Base-by-base conservation (phyloP, 2,329 filamentous ascomycete genomes). In the Davidsoniella neocaledoniae region DNA sequence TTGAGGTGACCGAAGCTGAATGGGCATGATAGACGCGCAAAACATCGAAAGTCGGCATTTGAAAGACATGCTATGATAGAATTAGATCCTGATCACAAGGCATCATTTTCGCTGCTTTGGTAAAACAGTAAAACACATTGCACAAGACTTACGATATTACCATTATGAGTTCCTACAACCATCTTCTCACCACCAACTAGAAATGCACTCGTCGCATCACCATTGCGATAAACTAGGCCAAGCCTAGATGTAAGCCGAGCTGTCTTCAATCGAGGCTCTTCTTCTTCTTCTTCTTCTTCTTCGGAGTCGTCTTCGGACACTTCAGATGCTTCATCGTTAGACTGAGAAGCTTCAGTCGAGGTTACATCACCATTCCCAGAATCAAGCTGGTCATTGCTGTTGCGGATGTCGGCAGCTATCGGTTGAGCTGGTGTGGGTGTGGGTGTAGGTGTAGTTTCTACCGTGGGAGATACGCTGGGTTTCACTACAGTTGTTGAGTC, bases 131-230 rank as follows among this genome's bases (percentile, higher is more conserved):
- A 9, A 9, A 6, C n/a, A 14, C 8, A 39, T 6, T 14, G 29
- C 16, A n/a, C 23, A 10, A 23, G 37, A 23, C 82, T 70, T 72
- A 93, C 86, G 59, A 96, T 90, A 60, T 91, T 94, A 58, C 91
- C 91, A 66, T 94, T 94, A 64, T 98, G 90, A 29, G 91, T 95
- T 56, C 90, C 91, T 57, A 94, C 72, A 55, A 95, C 82, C 90
- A 96, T 94, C 69, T 96, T 96, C 70, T 98, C 90, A 48, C 90
- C 90, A 39, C 84, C 84, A 46, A 94, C 86, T 46, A 93, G 68
- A 62, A 94, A 94, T 7, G 85, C 72, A 64, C 88, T 95, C 23
- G 90, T 95, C 57, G 87, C 86, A 73, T 98, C 91, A 57, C 86
- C 88, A 67, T 94, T 94, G 52, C 87, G 81, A 67, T 98, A 98